Conservation (phyloP, 768 basidiomycete genomes). For the Boletus rex-veris region DNA sequence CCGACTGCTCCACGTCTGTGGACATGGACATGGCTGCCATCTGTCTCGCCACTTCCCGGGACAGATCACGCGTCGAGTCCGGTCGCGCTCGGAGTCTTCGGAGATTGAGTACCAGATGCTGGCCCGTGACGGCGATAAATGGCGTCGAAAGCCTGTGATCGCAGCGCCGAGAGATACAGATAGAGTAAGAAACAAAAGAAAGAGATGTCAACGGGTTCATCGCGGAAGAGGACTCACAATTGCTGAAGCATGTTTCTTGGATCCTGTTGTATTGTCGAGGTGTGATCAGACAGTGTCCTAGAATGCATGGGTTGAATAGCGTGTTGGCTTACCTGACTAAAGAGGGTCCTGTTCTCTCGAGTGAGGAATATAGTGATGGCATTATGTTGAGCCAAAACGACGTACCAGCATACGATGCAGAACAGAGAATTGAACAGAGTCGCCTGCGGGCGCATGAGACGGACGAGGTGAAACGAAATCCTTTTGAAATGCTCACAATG, state of each 20-base stretch:
- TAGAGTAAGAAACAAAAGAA: too few relatives aligned
- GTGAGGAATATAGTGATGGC: neutral
- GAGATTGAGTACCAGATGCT: slow-evolving; percentile 24
- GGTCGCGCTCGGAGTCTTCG: slow-evolving; percentile 2
- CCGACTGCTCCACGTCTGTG: neutral
- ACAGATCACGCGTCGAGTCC: slow-evolving; percentile 12
- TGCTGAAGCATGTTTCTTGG: slow-evolving; percentile 11
- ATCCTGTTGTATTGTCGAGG: slow-evolving; percentile 3
- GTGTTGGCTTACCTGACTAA: slow-evolving; percentile 4
- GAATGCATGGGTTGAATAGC: neutral
- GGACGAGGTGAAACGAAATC: neutral
- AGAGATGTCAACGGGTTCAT: neutral
- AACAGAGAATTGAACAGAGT: slow-evolving; percentile 5
- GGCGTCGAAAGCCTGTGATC: slow-evolving; percentile 7
- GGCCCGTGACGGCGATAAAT: slow-evolving; percentile 15
- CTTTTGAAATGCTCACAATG: neutral
- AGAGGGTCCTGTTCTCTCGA: slow-evolving; percentile 4
- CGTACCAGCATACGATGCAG: slow-evolving; percentile 15
- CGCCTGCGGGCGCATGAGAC: slow-evolving; percentile 1
- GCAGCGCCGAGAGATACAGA: too few relatives aligned
- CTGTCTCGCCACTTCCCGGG: slow-evolving; percentile 9
- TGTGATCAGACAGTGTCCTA: neutral
- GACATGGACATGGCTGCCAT: slow-evolving; percentile 1
- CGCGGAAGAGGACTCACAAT: slow-evolving; percentile 6
- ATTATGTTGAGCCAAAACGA: neutral